These are phyloP conservation scores for Cryphonectria japonica DNA, from an alignment of 2,329 filamentous ascomycete species.

Conservation along the genomic window DNA sequence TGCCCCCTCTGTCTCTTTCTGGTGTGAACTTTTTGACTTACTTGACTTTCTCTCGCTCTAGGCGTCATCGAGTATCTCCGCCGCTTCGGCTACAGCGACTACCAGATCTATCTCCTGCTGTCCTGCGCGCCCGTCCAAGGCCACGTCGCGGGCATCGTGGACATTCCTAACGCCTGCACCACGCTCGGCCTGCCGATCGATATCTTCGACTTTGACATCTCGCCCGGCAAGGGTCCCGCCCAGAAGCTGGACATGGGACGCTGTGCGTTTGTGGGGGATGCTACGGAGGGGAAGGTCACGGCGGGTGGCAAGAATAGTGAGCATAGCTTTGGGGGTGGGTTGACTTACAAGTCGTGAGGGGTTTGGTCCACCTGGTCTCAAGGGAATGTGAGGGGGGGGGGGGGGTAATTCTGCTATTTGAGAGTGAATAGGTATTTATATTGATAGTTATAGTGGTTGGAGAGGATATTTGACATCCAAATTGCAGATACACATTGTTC, in stretches of 20 bases:
- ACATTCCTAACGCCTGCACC: slow-evolving; percentile 90
- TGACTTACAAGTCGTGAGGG: slow-evolving; percentile 48
- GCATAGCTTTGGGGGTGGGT: slow-evolving; percentile 53
- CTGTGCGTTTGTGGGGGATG: slow-evolving; percentile 66
- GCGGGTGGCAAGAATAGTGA: slow-evolving; percentile 51
- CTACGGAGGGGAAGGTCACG: slow-evolving; percentile 48
- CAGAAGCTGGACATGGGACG: slow-evolving; percentile 64
- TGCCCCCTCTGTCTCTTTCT: neutral
- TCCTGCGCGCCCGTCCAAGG: slow-evolving; percentile 88
- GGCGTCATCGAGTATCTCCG: slow-evolving; percentile 79
- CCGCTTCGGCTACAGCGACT: slow-evolving; percentile 70
- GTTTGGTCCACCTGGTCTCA: too few relatives aligned
- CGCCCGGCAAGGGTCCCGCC: slow-evolving; percentile 60
- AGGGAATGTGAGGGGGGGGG: too few relatives aligned
- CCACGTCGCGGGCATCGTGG: slow-evolving; percentile 86
- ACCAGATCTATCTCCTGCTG: slow-evolving; percentile 85
- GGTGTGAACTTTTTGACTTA: too few relatives aligned
- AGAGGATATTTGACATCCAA: neutral
- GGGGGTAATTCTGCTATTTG: too few relatives aligned
- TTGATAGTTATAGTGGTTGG: neutral
- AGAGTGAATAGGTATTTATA: neutral
- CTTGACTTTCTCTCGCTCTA: slow-evolving; percentile 28
- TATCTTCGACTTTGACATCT: slow-evolving; percentile 93
- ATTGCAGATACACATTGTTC: neutral
- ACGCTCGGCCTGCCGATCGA: slow-evolving; percentile 88